A percentile compares a stretch with the other conserved stretches of the same genome.
Conservation (phyloP, 768 basidiomycete genomes). For the Mycena venus region DNA sequence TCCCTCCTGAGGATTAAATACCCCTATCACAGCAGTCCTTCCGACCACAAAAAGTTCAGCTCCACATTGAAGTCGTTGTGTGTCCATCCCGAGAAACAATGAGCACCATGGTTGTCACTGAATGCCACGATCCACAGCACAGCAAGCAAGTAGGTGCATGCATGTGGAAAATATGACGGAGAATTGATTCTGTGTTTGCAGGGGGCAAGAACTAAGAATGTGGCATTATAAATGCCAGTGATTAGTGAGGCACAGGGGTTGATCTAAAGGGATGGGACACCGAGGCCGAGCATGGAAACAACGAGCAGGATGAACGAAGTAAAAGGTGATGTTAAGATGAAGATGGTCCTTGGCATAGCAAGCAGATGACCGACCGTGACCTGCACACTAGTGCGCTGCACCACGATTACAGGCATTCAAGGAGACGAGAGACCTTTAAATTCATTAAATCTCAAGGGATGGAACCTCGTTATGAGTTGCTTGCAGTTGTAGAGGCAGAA, state of each 20-base stretch:
- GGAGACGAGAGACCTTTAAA: no score
- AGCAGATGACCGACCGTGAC: no score
- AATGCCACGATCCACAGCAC: conserved; percentile 47
- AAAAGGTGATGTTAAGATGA: no score
- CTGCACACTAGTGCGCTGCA: no score
- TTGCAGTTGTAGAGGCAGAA: no score
- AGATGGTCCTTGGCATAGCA: conserved; percentile 47
- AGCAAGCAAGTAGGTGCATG: conserved; percentile 45
- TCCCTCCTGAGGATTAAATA: no score
- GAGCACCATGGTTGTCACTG: conserved; percentile 38
- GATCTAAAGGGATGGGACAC: conserved; percentile 49
- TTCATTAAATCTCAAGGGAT: no score
- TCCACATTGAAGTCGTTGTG: conserved; percentile 45
- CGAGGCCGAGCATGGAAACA: conserved; percentile 49
- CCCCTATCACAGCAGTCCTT: conserved; percentile 28
- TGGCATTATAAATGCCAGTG: conserved; percentile 41
- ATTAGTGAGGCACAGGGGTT: no score
- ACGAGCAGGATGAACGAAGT: conserved; percentile 42
- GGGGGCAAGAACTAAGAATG: conserved; percentile 34
- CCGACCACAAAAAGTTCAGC: conserved; percentile 33
- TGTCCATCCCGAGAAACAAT: conserved; percentile 31
- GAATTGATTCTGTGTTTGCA: conserved; percentile 39
- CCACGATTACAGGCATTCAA: no score
- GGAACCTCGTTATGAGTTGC: no score
- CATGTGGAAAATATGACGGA: conserved; percentile 50